A percentile compares a stretch with the other conserved stretches of the same genome.
phyloP scores from a whole-genome alignment of 345 rosid genomes.

The Eucalyptus brandiana region DNA sequence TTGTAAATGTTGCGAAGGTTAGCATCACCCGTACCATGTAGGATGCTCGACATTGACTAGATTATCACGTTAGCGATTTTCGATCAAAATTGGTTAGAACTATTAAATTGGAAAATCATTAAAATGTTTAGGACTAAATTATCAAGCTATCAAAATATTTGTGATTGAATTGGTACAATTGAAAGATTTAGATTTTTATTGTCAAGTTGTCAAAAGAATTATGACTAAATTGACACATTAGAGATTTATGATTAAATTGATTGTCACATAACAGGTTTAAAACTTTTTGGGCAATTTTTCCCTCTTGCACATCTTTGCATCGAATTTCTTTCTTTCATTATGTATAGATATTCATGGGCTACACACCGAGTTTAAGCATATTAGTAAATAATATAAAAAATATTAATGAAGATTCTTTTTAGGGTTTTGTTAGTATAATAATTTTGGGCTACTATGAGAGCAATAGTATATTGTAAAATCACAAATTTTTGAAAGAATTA shows the following conservation, averaged over 20 bases:
- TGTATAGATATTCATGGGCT: background rate
- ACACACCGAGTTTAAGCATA: background rate
- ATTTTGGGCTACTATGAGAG: background rate
- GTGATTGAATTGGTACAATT: fast-evolving
- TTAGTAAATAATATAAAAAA: background rate
- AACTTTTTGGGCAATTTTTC: too few relatives aligned
- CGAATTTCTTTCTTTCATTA: background rate
- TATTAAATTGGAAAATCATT: too few relatives aligned
- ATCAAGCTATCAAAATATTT: too few relatives aligned
- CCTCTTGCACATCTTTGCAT: background rate
- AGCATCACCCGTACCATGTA: fast-evolving
- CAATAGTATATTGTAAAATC: fast-evolving
- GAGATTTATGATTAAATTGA: background rate
- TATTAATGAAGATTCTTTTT: background rate
- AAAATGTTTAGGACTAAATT: too few relatives aligned
- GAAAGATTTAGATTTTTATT: too few relatives aligned
- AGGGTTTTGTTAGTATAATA: background rate
- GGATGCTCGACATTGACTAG: background rate
- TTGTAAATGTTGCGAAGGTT: too few relatives aligned
- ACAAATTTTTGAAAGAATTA: too few relatives aligned
- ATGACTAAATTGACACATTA: too few relatives aligned
- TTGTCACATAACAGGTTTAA: fast-evolving
- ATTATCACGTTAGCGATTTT: background rate
- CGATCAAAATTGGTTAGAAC: too few relatives aligned
- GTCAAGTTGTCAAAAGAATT: too few relatives aligned